Evolutionary conservation across 768 basidiomycete genomes (phyloP).

Genomic region (Tylopilus sp.): DNA sequence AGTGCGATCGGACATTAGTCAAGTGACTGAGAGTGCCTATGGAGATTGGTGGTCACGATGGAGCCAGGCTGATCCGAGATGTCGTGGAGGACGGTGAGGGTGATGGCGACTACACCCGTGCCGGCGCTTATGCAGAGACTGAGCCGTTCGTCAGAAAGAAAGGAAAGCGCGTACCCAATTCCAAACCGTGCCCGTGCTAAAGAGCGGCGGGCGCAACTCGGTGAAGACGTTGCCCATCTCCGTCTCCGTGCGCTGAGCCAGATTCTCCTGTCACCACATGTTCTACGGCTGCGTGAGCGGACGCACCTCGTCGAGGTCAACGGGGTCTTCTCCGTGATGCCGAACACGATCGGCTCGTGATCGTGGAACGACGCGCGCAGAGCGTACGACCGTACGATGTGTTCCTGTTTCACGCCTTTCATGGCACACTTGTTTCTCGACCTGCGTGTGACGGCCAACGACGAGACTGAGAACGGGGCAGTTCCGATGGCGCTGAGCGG

Average conservation of each 20-base stretch:
- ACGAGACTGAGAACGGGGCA: no score
- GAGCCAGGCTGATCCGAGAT: slow-evolving; percentile 23
- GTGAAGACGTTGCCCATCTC: slow-evolving; percentile 1
- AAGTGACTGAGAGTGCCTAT: slow-evolving; percentile 44
- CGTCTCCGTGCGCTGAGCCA: slow-evolving; percentile 66
- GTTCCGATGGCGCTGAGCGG: no score
- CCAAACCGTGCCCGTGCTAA: slow-evolving; percentile 50
- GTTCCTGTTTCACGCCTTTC: slow-evolving; percentile 67
- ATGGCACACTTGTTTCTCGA: no score
- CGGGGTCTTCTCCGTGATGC: slow-evolving; percentile 74
- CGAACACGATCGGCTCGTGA: slow-evolving; percentile 34
- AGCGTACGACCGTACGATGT: slow-evolving; percentile 41
- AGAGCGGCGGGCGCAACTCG: slow-evolving; percentile 36
- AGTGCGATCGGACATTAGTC: neutral
- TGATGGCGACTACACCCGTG: slow-evolving; percentile 79
- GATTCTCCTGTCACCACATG: slow-evolving; percentile 95
- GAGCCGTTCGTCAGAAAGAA: neutral
- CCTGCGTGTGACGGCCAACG: no score
- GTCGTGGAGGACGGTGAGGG: slow-evolving; percentile 52
- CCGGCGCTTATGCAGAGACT: slow-evolving; percentile 70
- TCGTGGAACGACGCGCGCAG: slow-evolving; percentile 1
- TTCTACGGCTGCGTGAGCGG: no score
- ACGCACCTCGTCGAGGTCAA: slow-evolving; percentile 92
- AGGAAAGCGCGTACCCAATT: slow-evolving; percentile 56
- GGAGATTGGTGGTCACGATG: slow-evolving; percentile 70